Evolutionary conservation across 2,329 filamentous ascomycete genomes (phyloP), one percentile per base, ranked within the genome.

Genomic region (Xylaria sp.): DNA sequence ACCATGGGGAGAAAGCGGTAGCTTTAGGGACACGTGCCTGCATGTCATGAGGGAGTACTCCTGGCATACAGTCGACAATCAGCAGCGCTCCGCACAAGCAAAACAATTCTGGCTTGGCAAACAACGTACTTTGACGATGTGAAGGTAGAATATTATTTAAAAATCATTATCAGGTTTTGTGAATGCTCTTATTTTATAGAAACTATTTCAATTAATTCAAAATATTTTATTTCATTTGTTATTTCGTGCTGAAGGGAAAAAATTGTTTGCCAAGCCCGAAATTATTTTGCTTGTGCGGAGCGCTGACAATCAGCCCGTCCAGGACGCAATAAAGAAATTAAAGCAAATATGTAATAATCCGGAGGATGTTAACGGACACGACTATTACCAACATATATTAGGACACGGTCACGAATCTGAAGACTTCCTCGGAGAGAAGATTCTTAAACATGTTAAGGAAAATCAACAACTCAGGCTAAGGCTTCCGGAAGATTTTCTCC

Each of bases 11-110:
- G 25, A 65, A 3, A 62, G 10, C 9, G 5, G 8, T 18, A 12
- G 32, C 12, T 69, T 65, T 23, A 58, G 52, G 5, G 1, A 58
- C 1, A 18, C 34, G 52, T 69, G 66, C 37, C 28, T 65, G 25
- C 34, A 34, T 48, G 57, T 54, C 8, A 65, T 69, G 57, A 69
- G 37, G 23, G 66, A 69, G 25, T 69, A 62, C 12, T 65, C 62
- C n/a, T 69, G 57, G 62, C 4, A 54, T n/a, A 37, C 4, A 23
- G 41, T 15, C 10, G 57, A 65, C 37, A 69, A 65, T 28, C 32
- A 9, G 18, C 25, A n/a, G n/a, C n/a, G n/a, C n/a, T n/a, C n/a
- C n/a, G n/a, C n/a, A n/a, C n/a, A n/a, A n/a, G n/a, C n/a, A n/a
- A n/a, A n/a, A n/a, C n/a, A n/a, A n/a, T n/a, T n/a, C n/a, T n/a